Evolutionary conservation across 306 rosid species (phyloP), one percentile per base, ranked within the genome.

Genomic region (Fagus sylvatica): DNA sequence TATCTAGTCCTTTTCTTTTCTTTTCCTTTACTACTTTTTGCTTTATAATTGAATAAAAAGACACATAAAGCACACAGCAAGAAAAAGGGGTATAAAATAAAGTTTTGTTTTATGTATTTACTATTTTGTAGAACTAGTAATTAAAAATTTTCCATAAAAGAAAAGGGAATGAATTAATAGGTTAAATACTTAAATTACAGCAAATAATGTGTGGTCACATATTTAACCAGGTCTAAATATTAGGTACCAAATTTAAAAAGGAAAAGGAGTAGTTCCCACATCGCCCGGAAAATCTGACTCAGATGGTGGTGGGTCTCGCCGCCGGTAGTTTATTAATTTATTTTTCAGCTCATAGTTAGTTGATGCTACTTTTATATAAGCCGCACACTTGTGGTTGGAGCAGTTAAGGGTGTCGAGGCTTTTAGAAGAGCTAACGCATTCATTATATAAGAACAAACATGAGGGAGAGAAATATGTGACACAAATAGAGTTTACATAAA

Each of bases 401-500:
- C 76, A 82, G 81, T 77, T 6, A 13, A 36, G 48, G 48, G 11
- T 59, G 67, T 84, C 46, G 73, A 67, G 68, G 79, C 73, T 56
- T 64, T 57, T 3, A 51, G n/a, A 68, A 61, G 74, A 53, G 69
- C 80, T 59, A 73, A 73, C 65, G 61, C 67, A 2, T 60, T 22
- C 62, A 49, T 19, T 88, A 87, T 87, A 87, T 81, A 74, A 90
- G 75, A 57, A 69, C 72, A 65, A 53, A 39, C 64, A 56, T 28
- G 11, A 62, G 70, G 78, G 68, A 82, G 36, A 51, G 61, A 42
- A 22, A 41, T 7, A 70, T 71, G 32, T 6, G 76, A 72, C 79
- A 55, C 83, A 60, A 56, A 43, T 56, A 74, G 51, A 59, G 72
- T 78, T 74, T 72, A 76, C 73, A 56, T 17, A 57, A 15, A 33